These are phyloP conservation scores for Kondoa subrosea DNA, from an alignment of 768 basidiomycete genomes.

Conservation along the genomic window DNA sequence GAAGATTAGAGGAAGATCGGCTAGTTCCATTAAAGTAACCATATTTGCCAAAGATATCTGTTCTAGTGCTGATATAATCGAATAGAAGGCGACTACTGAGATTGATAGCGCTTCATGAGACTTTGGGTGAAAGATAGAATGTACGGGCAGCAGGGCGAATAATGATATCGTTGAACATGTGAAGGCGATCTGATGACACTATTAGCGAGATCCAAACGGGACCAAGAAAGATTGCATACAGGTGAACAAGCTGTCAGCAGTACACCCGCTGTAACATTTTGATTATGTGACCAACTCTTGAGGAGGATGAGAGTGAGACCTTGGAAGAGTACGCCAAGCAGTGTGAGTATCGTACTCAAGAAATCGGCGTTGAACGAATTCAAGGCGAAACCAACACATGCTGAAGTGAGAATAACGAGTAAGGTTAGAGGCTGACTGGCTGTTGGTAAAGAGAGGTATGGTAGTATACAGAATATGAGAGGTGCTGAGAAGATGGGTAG, in stretches of 20 bases:
- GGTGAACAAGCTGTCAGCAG: not conserved
- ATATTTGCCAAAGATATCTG: not conserved
- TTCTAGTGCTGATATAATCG: not conserved
- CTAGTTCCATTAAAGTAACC: no score
- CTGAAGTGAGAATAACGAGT: conserved; percentile 4
- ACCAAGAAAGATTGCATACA: not conserved
- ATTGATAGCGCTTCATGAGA: not conserved
- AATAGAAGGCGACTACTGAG: not conserved
- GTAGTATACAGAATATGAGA: no score
- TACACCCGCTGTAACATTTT: not conserved
- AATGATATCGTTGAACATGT: not conserved
- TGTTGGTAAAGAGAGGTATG: no score
- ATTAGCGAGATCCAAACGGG: not conserved
- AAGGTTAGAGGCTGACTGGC: no score
- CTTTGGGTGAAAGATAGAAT: not conserved
- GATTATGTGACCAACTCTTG: not conserved
- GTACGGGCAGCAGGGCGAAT: not conserved
- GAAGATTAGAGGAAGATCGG: no score
- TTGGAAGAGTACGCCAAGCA: not conserved
- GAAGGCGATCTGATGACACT: not conserved
- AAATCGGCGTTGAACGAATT: not conserved
- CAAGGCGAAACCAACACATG: not conserved
- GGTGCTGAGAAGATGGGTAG: no score
- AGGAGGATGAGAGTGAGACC: not conserved
- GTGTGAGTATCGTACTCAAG: not conserved